Conservation (phyloP, 1,284 basidiomycete species). For the Ustanciosporium gigantosporum region DNA sequence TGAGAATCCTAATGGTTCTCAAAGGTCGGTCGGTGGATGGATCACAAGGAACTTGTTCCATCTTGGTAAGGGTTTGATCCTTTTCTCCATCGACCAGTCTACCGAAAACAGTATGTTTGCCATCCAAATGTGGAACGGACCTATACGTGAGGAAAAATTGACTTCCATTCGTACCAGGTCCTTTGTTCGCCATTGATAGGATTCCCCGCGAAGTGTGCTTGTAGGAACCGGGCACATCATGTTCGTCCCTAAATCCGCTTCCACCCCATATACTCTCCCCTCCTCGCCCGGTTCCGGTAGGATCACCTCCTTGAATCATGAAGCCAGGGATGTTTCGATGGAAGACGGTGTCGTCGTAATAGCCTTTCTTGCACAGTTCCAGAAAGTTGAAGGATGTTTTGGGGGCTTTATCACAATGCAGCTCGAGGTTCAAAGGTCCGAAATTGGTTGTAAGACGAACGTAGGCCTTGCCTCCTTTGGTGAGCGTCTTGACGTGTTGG, state of each 20-base stretch:
- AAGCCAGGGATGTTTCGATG: slow-evolving; percentile 95
- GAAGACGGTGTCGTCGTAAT: slow-evolving; percentile 84
- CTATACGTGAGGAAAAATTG: slow-evolving; percentile 56
- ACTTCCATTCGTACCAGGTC: slow-evolving; percentile 52
- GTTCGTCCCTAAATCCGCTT: slow-evolving; percentile 92
- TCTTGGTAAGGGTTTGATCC: slow-evolving; percentile 70
- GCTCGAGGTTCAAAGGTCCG: slow-evolving; percentile 85
- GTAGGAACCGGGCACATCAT: slow-evolving; percentile 64
- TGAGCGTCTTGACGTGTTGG: slow-evolving; percentile 66
- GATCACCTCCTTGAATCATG: slow-evolving; percentile 97
- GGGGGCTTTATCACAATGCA: slow-evolving; percentile 87
- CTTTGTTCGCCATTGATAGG: slow-evolving; percentile 58
- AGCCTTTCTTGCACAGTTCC: slow-evolving; percentile 69
- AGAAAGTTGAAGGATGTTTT: slow-evolving; percentile 97
- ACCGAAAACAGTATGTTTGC: slow-evolving; percentile 95
- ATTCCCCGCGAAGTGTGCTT: slow-evolving; percentile 49
- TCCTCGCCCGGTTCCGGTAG: slow-evolving; percentile 90
- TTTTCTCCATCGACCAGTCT: slow-evolving; percentile 88
- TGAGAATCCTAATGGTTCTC: slow-evolving; percentile 71
- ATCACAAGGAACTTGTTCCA: slow-evolving; percentile 80
- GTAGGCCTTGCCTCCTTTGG: slow-evolving; percentile 35
- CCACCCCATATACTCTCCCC: slow-evolving; percentile 93
- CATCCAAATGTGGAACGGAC: slow-evolving; percentile 69
- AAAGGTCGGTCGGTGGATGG: slow-evolving; percentile 82
- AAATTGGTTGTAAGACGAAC: slow-evolving; percentile 81